A percentile compares a stretch with the other conserved stretches of the same genome.
Conservation (phyloP, 2,329 filamentous ascomycete species). For the Fusarium camptoceras region DNA sequence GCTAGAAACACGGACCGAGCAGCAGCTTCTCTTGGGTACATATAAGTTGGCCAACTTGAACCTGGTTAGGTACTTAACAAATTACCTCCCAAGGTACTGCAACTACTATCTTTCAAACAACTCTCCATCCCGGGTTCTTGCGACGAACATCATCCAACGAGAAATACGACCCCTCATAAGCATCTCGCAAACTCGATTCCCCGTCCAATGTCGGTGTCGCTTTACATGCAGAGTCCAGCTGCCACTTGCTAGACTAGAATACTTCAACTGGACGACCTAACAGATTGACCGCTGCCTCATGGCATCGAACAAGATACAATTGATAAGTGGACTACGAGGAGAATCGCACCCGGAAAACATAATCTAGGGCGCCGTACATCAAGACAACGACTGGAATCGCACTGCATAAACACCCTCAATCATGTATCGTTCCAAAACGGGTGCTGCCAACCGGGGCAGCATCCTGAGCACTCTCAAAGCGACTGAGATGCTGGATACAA, state of each 20-base stretch:
- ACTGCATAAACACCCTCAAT: constrained; percentile 15
- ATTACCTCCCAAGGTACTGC: background rate
- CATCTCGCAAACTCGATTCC: background rate
- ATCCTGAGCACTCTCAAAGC: constrained; percentile 83
- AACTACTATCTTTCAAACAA: constrained; percentile 17
- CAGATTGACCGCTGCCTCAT: constrained; percentile 30
- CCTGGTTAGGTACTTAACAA: constrained; percentile 5
- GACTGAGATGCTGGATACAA: constrained; percentile 82
- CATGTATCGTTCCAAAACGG: constrained; percentile 60
- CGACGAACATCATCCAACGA: background rate
- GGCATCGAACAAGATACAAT: constrained; percentile 25
- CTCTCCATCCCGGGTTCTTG: background rate
- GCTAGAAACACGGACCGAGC: constrained; percentile 25
- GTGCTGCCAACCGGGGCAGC: constrained; percentile 56
- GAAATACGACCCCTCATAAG: background rate
- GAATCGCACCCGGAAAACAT: background rate
- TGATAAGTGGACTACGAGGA: constrained; percentile 17
- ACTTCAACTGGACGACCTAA: constrained; percentile 20
- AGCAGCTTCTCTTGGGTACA: constrained; percentile 25
- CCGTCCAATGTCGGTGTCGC: constrained; percentile 31
- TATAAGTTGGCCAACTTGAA: constrained; percentile 20
- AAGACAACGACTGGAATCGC: background rate
- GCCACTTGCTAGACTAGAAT: constrained; percentile 37
- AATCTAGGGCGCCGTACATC: background rate
- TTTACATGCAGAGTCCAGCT: constrained; percentile 26